Base-by-base conservation (phyloP, 192 early-diverging fungal species). In the Spizellomyces punctatus region DNA sequence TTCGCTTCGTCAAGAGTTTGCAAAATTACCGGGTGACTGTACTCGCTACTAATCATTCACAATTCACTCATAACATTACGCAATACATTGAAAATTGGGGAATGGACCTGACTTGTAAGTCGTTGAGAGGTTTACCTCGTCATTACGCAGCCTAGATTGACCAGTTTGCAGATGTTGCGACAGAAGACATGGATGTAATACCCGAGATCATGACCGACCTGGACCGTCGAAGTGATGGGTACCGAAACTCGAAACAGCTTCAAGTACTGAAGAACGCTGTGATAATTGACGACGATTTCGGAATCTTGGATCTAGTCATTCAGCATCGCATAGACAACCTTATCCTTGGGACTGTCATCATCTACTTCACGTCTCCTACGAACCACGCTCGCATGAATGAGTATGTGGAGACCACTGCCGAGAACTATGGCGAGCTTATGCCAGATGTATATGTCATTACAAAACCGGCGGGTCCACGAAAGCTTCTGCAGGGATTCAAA, bases 311-410 rank as follows among this genome's bases (percentile, higher is more conserved):
- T 43, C 56, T 67, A 8, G 73, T 75, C 10, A 67, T 75, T 9
- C 67, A 66, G 16, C 73, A 75, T 52, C 73, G 65, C 12, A 61
- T 68, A 2, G 73, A 67, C 19, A n/a, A 61, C 42, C 19, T 55
- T 16, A 43, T 60, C 41, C 22, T 67, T 9, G 57, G 57, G 17
- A 56, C 72, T 5, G 46, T 63, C 48, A 41, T 67, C 14, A 58
- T 75, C 58, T 75, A 75, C 46, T 61, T 75, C 19, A 75, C 73
- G 36, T 49, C 58, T 12, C 73, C 66, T 45, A 43, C 62, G n/a
- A 75, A 75, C 58, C 66, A 75, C 54, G 73, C 73, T 16, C 57
- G 73, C 50, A 75, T 75, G 58, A 67, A 67, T 59, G 73, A 75
- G 47, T 69, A 67, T 54, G 60, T 60, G 6, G 66, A 75, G 12